phyloP scores from a whole-genome alignment of 169 alveolate genomes.

The Eimeria zaria region DNA sequence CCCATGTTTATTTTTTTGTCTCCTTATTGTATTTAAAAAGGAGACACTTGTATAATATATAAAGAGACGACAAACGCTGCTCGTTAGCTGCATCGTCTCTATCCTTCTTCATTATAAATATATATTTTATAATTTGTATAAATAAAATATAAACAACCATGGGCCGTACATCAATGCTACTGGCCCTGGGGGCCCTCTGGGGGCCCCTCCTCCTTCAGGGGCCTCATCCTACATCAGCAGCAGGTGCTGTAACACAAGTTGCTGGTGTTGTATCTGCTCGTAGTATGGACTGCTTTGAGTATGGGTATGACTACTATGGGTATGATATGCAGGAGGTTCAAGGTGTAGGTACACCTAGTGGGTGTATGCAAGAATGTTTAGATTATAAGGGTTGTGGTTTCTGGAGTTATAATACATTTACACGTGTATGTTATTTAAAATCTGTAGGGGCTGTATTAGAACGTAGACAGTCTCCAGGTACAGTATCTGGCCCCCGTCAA shows the following conservation, averaged over 20 bases:
- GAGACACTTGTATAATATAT: too few species aligned
- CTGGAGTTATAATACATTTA: conserved; percentile 5
- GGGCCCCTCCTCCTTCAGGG: too few species aligned
- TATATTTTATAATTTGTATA: too few species aligned
- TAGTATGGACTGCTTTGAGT: conserved; percentile 27
- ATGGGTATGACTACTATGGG: conserved; percentile 27
- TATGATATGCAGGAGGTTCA: background rate
- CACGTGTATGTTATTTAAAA: background rate
- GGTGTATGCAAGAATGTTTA: conserved; percentile 26
- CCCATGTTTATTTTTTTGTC: too few species aligned
- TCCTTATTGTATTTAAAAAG: too few species aligned
- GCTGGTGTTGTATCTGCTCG: too few species aligned
- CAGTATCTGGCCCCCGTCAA: conserved; percentile 30
- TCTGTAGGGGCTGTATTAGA: conserved; percentile 22
- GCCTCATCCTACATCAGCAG: background rate
- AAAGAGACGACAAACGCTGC: too few species aligned
- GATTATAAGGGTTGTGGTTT: conserved; percentile 28
- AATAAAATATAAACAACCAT: too few species aligned
- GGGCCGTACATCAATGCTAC: too few species aligned
- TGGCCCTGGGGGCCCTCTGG: too few species aligned
- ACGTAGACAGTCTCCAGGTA: background rate
- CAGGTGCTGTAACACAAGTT: background rate
- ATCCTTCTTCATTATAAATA: too few species aligned
- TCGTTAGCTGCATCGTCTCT: too few species aligned
- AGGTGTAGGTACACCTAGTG: background rate